Evolutionary conservation across 495 filamentous ascomycete genomes (phyloP).

Genomic region (Penicillium antarcticum): DNA sequence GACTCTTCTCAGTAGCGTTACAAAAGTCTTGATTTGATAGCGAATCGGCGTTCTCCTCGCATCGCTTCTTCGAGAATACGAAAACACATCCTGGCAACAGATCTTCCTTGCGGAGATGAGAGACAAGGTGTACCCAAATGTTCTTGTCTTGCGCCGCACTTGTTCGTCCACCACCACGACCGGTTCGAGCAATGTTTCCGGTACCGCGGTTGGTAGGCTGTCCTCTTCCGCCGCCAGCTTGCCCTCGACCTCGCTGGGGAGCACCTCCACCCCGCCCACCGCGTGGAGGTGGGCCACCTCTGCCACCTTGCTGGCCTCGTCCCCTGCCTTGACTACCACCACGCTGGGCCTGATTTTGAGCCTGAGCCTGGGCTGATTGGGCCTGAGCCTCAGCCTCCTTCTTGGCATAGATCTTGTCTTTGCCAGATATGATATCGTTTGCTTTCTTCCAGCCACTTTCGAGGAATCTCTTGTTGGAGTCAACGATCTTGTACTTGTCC

Average conservation of each 20-base stretch:
- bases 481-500: slow-evolving; percentile 90
- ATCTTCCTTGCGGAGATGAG: slow-evolving; percentile 80
- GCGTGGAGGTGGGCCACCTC: slow-evolving; percentile 15
- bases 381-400: slow-evolving; percentile 45
- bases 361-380: slow-evolving; percentile 36
- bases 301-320: slow-evolving; percentile 40
- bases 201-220: slow-evolving; percentile 56
- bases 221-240: slow-evolving; percentile 50
- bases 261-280: slow-evolving; percentile 41
- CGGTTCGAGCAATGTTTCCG: slow-evolving; percentile 85
- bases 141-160: slow-evolving; percentile 90
- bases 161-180: slow-evolving; percentile 78
- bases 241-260: slow-evolving; percentile 56
- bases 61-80: slow-evolving; percentile 96
- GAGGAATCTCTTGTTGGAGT: slow-evolving; percentile 83
- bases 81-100: slow-evolving; percentile 93
- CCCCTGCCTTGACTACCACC: slow-evolving; percentile 49
- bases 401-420: slow-evolving; percentile 68
- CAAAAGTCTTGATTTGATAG: slow-evolving; percentile 92
- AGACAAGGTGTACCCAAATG: slow-evolving; percentile 93
- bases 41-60: slow-evolving; percentile 94
- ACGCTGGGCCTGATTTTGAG: slow-evolving; percentile 47
- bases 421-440: slow-evolving; percentile 75
- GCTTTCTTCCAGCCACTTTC: slow-evolving; percentile 94
- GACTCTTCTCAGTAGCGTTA: slow-evolving; percentile 88